Percentiles rank a stretch among this genome's conserved stretches.
Evolutionary conservation across 805 yeast genomes (phyloP).

Genomic region (Ogataea pilisensis): DNA sequence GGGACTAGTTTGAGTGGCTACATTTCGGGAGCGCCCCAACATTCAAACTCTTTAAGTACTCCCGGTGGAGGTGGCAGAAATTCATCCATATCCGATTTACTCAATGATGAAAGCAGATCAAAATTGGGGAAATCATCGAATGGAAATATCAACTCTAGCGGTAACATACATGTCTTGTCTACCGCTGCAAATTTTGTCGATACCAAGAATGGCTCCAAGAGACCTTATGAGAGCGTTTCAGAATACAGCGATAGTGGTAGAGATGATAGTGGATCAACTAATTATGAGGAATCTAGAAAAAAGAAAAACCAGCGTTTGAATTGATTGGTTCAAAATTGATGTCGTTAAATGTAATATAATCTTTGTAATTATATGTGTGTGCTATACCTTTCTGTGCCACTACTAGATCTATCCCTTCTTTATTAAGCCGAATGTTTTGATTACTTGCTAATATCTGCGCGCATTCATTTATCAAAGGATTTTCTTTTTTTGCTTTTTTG

Average conservation of each 20-base stretch:
- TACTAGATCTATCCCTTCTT: too few species aligned
- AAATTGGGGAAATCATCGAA: conserved; percentile 1
- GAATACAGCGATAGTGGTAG: conserved; percentile 1
- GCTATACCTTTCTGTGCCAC: too few species aligned
- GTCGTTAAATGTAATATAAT: too few species aligned
- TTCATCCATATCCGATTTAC: conserved; percentile 24
- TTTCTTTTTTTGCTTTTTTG: too few species aligned
- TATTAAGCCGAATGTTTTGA: too few species aligned
- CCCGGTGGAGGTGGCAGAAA: conserved; percentile 23
- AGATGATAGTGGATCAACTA: neutral
- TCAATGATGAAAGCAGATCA: conserved; percentile 20
- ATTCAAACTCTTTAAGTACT: neutral
- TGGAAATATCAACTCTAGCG: neutral
- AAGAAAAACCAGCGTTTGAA: conserved; percentile 12
- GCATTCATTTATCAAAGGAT: too few species aligned
- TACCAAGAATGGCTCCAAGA: conserved; percentile 5
- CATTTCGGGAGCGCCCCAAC: conserved; percentile 1
- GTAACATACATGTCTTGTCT: neutral
- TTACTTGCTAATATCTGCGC: too few species aligned
- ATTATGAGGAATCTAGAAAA: neutral
- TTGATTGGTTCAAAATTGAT: conserved; percentile 9
- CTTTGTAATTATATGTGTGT: too few species aligned
- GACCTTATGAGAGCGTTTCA: conserved; percentile 4
- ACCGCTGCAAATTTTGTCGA: conserved; percentile 1
- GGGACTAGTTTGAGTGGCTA: conserved; percentile 6